These are phyloP conservation scores for Phytophthora crassamura DNA, from an alignment of 352 stramenopile genomes.

Conservation along the genomic window DNA sequence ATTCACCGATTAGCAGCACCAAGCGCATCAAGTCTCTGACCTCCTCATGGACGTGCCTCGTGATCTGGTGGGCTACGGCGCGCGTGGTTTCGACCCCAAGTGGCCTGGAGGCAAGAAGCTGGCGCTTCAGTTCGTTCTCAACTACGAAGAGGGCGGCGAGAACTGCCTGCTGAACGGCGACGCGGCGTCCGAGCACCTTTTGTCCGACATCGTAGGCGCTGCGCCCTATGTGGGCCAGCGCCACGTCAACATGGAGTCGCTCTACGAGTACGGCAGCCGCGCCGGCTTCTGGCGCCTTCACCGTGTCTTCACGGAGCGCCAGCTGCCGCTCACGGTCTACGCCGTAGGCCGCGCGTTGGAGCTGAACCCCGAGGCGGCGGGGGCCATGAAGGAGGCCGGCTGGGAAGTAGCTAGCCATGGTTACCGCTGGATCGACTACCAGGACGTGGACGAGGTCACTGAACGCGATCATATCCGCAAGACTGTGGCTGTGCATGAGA, in stretches of 20 bases:
- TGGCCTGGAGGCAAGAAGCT: constrained; percentile 89
- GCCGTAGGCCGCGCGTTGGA: constrained; percentile 95
- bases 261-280: constrained; percentile 96
- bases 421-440: constrained; percentile 97
- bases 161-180: constrained; percentile 94
- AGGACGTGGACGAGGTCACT: constrained; percentile 91
- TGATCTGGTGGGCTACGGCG: constrained; percentile 91
- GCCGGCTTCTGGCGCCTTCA: constrained; percentile 96
- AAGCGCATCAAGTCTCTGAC: neutral
- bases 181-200: constrained; percentile 88
- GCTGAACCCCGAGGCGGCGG: constrained; percentile 89
- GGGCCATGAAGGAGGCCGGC: constrained; percentile 92
- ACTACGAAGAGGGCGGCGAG: constrained; percentile 97
- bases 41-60: constrained; percentile 38
- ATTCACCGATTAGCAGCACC: constrained; percentile 11
- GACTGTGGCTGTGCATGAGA: constrained; percentile 92
- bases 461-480: constrained; percentile 94
- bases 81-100: constrained; percentile 68
- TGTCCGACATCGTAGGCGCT: constrained; percentile 93
- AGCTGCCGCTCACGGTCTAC: constrained; percentile 94
- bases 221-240: constrained; percentile 71
- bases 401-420: constrained; percentile 96
- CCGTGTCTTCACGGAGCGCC: constrained; percentile 88
- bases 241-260: constrained; percentile 95
- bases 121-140: constrained; percentile 95